Evolutionary conservation across 2,329 filamentous ascomycete species (phyloP).

Genomic region (Cladophialophora carrionii): DNA sequence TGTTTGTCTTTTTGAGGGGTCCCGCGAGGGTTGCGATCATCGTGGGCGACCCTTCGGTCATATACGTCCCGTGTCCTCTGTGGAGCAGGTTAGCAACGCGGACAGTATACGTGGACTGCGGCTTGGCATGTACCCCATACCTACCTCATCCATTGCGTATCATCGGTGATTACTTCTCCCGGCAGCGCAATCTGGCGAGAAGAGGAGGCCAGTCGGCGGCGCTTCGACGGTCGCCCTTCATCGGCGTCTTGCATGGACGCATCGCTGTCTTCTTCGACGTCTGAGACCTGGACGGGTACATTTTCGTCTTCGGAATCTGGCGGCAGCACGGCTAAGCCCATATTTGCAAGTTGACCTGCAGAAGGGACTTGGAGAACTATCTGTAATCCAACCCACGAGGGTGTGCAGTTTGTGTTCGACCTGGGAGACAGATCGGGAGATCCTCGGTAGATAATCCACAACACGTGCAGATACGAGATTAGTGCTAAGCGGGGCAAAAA

Average conservation of each 20-base stretch:
- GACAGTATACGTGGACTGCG: slow-evolving; percentile 49
- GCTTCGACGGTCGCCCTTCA: slow-evolving; percentile 47
- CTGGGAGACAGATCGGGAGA: neutral
- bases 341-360: slow-evolving; percentile 40
- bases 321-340: slow-evolving; percentile 64
- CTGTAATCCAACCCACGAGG: neutral
- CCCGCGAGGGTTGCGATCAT: slow-evolving; percentile 92
- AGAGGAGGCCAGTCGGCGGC: slow-evolving; percentile 42
- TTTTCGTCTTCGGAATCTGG: slow-evolving; percentile 49
- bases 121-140: neutral
- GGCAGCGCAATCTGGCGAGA: slow-evolving; percentile 73
- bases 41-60: slow-evolving; percentile 51
- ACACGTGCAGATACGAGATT: neutral
- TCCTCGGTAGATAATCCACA: neutral
- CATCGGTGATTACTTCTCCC: slow-evolving; percentile 82
- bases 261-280: slow-evolving; percentile 53
- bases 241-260: slow-evolving; percentile 53
- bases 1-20: slow-evolving; percentile 90
- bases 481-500: neutral
- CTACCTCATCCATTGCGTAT: slow-evolving; percentile 88
- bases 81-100: neutral
- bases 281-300: slow-evolving; percentile 40
- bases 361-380: neutral
- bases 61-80: slow-evolving; percentile 90
- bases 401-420: neutral